phyloP scores from a whole-genome alignment of 768 basidiomycete species.

The Hericium coralloides region DNA sequence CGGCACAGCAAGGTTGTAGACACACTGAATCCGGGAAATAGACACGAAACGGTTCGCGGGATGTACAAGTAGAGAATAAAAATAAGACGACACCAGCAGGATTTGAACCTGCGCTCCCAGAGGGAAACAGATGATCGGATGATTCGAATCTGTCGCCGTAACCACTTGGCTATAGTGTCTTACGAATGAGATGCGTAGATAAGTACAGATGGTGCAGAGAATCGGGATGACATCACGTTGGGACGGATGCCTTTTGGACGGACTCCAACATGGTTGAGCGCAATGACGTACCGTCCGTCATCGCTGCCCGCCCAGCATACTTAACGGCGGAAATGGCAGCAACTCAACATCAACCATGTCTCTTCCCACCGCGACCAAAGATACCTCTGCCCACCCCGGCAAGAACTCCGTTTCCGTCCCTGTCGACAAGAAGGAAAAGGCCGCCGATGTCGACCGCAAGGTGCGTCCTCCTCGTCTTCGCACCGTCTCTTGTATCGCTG shows the following conservation, averaged over 20 bases:
- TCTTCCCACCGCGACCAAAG: constrained; percentile 51
- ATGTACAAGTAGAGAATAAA: too few species aligned
- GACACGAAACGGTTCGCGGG: too few species aligned
- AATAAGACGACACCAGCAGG: constrained; percentile 28
- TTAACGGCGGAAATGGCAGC: not conserved
- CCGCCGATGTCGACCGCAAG: constrained; percentile 78
- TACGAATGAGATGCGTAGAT: too few species aligned
- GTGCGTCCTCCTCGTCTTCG: constrained; percentile 16
- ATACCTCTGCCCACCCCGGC: constrained; percentile 49
- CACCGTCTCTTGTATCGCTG: not conserved
- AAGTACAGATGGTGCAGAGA: too few species aligned
- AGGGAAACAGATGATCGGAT: constrained; percentile 20
- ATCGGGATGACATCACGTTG: not conserved
- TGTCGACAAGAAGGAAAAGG: constrained; percentile 47
- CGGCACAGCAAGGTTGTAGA: too few species aligned
- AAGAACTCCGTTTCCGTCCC: constrained; percentile 54
- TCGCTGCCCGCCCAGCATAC: not conserved
- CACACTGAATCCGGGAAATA: too few species aligned
- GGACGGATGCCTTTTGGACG: not conserved
- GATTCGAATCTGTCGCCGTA: constrained; percentile 41
- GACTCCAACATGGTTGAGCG: not conserved
- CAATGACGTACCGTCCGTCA: not conserved
- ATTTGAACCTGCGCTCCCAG: constrained; percentile 32
- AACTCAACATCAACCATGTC: constrained; percentile 38
- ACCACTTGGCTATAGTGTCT: constrained; percentile 2